Conservation (phyloP, 2,329 filamentous ascomycete species). For the Colletotrichum abscissum region DNA sequence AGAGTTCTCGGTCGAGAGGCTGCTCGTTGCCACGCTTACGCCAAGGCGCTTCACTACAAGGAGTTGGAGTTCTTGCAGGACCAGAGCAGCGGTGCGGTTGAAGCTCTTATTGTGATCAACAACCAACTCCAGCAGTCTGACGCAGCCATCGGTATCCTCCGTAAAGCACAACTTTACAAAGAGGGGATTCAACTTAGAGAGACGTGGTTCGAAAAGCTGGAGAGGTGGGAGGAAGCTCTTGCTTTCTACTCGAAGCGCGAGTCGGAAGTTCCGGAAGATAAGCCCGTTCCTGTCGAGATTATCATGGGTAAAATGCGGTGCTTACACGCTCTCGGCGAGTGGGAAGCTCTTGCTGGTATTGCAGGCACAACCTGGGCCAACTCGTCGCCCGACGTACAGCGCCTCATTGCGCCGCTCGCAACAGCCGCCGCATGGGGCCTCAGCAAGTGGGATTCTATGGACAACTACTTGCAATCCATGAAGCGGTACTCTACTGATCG, state of each 20-base stretch:
- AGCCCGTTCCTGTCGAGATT: conserved; percentile 82
- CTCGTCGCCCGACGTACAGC: conserved; percentile 86
- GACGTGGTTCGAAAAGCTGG: conserved; percentile 98
- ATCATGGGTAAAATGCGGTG: conserved; percentile 99
- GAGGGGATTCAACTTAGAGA: conserved; percentile 94
- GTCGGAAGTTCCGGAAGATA: conserved; percentile 68
- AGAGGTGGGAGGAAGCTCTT: conserved; percentile 97
- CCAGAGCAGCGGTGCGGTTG: conserved; percentile 93
- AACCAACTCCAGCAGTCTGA: conserved; percentile 99
- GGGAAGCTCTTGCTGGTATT: conserved; percentile 90
- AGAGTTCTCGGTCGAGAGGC: conserved; percentile 93
- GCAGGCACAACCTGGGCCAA: conserved; percentile 95
- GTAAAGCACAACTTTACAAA: conserved; percentile 94
- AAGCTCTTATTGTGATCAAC: conserved; percentile 98
- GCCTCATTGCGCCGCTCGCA: conserved; percentile 90
- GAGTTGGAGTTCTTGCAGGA: conserved; percentile 98
- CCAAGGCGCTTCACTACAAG: conserved; percentile 98
- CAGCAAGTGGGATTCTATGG: conserved; percentile 98
- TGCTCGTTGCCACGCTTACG: conserved; percentile 96
- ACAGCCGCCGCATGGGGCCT: conserved; percentile 97
- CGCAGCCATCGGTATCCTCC: conserved; percentile 95
- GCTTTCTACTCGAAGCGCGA: conserved; percentile 92
- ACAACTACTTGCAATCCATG: conserved; percentile 95
- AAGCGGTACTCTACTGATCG: conserved; percentile 93
- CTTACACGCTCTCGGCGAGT: conserved; percentile 95